Percentiles rank a stretch among this genome's conserved stretches.
Conservation (phyloP, 306 rosid species). For the Lupinus albus region DNA sequence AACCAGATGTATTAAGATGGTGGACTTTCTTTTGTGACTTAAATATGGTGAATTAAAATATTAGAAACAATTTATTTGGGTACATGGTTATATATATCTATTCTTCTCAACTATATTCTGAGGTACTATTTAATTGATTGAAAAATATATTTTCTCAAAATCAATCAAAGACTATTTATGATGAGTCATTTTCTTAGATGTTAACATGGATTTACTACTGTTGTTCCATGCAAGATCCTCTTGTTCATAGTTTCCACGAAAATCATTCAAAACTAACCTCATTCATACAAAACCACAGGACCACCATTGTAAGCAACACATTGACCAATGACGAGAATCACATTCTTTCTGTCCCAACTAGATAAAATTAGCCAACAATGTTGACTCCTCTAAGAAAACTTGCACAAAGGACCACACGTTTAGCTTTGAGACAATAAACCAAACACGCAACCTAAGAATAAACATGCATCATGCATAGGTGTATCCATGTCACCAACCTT, state of each 20-base stretch:
- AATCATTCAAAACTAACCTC: slow-evolving; percentile 16
- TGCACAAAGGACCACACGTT: neutral
- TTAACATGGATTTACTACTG: no score
- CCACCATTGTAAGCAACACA: neutral
- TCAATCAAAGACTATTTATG: no score
- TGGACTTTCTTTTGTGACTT: no score
- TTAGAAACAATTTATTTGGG: no score
- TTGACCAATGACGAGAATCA: slow-evolving; percentile 17
- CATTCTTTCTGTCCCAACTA: neutral
- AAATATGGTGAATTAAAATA: no score
- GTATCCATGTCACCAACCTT: neutral
- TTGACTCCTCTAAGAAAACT: slow-evolving; percentile 6
- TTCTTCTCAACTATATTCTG: no score
- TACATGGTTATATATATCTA: no score
- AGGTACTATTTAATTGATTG: no score
- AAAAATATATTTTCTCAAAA: no score
- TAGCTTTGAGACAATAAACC: neutral
- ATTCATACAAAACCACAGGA: neutral
- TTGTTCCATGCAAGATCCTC: neutral
- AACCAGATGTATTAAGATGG: no score
- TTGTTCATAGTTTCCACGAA: neutral
- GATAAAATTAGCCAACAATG: slow-evolving; percentile 8
- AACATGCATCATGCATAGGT: neutral
- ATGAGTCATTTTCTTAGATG: no score
- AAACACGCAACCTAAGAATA: slow-evolving; percentile 25